Evolutionary conservation across 2,329 filamentous ascomycete species (phyloP), one percentile per base, ranked within the genome.

Genomic region (Lithohypha guttulata): DNA sequence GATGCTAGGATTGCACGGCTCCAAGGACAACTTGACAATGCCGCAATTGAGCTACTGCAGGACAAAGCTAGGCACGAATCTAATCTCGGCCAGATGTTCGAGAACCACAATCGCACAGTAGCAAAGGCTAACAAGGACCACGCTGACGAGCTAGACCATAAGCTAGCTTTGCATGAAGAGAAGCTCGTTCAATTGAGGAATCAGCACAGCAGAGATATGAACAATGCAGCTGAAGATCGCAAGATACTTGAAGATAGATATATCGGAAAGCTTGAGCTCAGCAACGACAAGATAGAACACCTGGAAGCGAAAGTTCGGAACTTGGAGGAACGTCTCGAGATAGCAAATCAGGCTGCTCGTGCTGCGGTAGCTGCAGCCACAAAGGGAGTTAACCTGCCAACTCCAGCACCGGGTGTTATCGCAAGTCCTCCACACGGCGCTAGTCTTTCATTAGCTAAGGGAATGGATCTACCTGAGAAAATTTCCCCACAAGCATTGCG

Each of bases 401-500:
- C 49, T 10, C 48, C 50, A 3, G 50, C 48, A 17, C 51, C 59
- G 18, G 54, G 60, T 2, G 55, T 58, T 13, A 49, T 55, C 23
- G 49, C 60, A 18, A 51, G 55, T 13, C 54, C 61, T 22, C 59
- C 63, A 30, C 66, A 70, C 43, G 44, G 46, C 19, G 58, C 59
- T 20, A 30, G 20, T 14, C 11, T 39, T 6, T 55, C 56, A 17
- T 65, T 65, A 25, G 66, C 69, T 7, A 55, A 60, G 45, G 55
- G 61, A 43, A 55, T 62, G 35, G 70, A 72, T 15, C 62, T 78
- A 3, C 82, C 84, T 0, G 85, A 91, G 58, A 93, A 82, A 68
- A 84, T 95, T 42, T 95, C 89, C 2, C 84, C 87, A 1, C 89
- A 96, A 61, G 91, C 91, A 5, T 73, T 98, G 21, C 81, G 91